Base-by-base conservation (phyloP, 108 stramenopile genomes). In the Mediolabrus comicus region DNA sequence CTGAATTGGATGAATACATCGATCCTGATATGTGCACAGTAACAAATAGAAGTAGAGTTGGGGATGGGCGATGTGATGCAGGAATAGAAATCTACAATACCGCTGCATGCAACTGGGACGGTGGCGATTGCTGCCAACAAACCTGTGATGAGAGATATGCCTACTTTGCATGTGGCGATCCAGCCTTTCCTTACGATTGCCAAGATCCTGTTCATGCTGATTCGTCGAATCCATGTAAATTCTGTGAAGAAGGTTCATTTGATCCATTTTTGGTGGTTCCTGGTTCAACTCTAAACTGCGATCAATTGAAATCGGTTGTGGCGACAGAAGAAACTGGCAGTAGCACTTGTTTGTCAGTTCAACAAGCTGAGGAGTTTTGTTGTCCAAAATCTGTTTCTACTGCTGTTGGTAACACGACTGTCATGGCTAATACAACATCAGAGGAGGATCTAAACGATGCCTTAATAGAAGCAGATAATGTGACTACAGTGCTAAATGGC, bases 1-100 rank as follows among this genome's bases (percentile, higher is more conserved):
- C 79, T 6, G 63, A 59, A 7, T 65, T 67, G 10, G 27, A 78
- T 9, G 69, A 70, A 39, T 67, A 69, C 30, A 61, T 80, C 19
- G 52, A 80, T 41, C 49, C 71, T 29, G 63, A 68, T 25, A 13
- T 58, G 43, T 80, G 79, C 43, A 65, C 62, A 16, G 79, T 80
- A 43, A 39, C 66, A 22, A 67, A 80, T 59, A 71, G 71, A 27
- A 69, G 56, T 25, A 62, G 72, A 30, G 52, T 80, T 59, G 79
- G 79, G 36, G 79, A 80, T 69, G 79, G 79, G 13, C 41, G 72
- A 46, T 80, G 80, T 32, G 80, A 81, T 62, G 49, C 46, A 22
- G 1, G 8, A 49, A 49, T n/a, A 49, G 46, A 17, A 49, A 62
- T 71, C 53, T 80, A 81, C 65, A 81, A 81, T 31, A 77, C 75